Base-by-base conservation (phyloP, 2,329 filamentous ascomycete species). In the Chaetomium globosum region DNA sequence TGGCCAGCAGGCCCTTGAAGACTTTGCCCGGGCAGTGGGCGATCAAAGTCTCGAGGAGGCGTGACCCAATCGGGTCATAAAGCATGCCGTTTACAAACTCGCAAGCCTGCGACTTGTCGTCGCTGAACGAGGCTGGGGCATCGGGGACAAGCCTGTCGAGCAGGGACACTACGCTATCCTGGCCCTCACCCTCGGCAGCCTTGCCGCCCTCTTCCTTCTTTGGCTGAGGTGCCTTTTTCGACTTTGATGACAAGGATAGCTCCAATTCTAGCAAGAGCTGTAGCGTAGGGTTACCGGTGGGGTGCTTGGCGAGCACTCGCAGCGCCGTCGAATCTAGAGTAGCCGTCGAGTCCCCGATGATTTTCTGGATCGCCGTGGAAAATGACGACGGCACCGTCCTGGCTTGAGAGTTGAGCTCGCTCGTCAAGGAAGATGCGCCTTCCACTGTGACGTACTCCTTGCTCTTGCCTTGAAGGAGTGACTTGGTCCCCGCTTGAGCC, bases 201-300 rank as follows among this genome's bases (percentile, higher is more conserved):
- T 72, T 73, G 13, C 73, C 72, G 10, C 23, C 72, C 10, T 71
- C 87, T 13, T 56, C 67, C 60, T 71, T 69, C 51, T 84, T 85
- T 7, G 85, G 79, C 68, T 90, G 85, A 8, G 39, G 26, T 19
- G 36, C 48, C 71, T 86, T 87, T 69, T 87, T 87, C 4, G 82
- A 85, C 68, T 87, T 87, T 62, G 84, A 82, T 70, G 91, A 90
- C 65, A 90, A 82, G 0, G 87, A 85, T 56, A 98, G 85, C 73
- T 99, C 95, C 19, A 99, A 82, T 74, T 93, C 91, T 3, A 99
- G 81, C 33, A 99, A 81, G 1, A 98, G 84, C 75, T 98, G 95
- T n/a, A 99, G 82, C 0, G 93, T 90, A 0, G 95, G 95, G 73
- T 97, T 97, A 56, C 93, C 95, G 0, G 94, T 91, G 4, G 91